A percentile compares a stretch with the other conserved stretches of the same genome.
Evolutionary conservation across 2,329 filamentous ascomycete species (phyloP).

Genomic region (Aureobasidium sp.): DNA sequence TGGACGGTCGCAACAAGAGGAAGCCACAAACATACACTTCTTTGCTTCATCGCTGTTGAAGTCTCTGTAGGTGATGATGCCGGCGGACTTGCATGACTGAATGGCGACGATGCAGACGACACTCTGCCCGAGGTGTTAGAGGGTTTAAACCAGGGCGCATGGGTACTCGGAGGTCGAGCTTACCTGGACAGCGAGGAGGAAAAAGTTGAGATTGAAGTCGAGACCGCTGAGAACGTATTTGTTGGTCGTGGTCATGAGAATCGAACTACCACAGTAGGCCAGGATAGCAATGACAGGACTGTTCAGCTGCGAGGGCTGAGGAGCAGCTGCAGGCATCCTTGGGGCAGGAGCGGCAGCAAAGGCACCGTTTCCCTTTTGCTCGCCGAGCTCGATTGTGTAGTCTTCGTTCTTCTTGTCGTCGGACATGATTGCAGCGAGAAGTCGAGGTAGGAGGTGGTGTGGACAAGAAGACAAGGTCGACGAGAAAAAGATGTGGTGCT

Average conservation of each 20-base stretch:
- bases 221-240: constrained; percentile 93
- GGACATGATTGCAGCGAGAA: constrained; percentile 52
- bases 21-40: constrained; percentile 62
- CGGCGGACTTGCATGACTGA: constrained; percentile 69
- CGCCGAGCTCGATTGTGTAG: constrained; percentile 63
- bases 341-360: constrained; percentile 37
- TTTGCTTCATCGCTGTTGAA: constrained; percentile 86
- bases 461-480: neutral
- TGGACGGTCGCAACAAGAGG: neutral
- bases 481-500: neutral
- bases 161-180: constrained; percentile 25
- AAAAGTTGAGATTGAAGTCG: constrained; percentile 93
- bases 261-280: constrained; percentile 91
- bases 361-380: constrained; percentile 46
- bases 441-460: neutral
- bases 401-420: constrained; percentile 85
- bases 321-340: constrained; percentile 40
- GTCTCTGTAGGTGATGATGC: constrained; percentile 73
- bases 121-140: constrained; percentile 49
- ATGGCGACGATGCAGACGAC: constrained; percentile 85
- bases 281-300: constrained; percentile 70
- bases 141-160: neutral
- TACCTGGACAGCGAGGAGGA: constrained; percentile 90
- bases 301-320: constrained; percentile 39
- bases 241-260: constrained; percentile 99